These are phyloP conservation scores for Colletotrichum trifolii DNA, from an alignment of 2,329 filamentous ascomycete genomes.

Conservation along the genomic window DNA sequence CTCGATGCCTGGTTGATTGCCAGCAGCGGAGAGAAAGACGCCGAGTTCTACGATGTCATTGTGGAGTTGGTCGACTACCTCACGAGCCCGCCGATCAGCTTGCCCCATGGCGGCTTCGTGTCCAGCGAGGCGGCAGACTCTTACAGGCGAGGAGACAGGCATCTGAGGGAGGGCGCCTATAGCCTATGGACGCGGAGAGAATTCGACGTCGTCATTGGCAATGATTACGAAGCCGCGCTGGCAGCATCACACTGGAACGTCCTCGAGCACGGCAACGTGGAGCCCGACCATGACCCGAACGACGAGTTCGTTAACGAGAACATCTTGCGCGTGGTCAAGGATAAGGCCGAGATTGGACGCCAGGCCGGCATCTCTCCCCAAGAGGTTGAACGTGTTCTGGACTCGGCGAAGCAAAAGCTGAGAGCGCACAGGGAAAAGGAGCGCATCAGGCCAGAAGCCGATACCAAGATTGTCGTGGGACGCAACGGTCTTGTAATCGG, in stretches of 20 bases:
- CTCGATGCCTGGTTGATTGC: slow-evolving; percentile 82
- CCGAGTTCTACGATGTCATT: slow-evolving; percentile 81
- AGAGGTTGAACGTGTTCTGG: slow-evolving; percentile 75
- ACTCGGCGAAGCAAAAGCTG: slow-evolving; percentile 74
- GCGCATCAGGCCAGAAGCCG: slow-evolving; percentile 80
- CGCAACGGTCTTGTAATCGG: slow-evolving; percentile 93
- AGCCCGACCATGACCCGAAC: slow-evolving; percentile 83
- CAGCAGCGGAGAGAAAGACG: slow-evolving; percentile 59
- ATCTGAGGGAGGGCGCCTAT: slow-evolving; percentile 91
- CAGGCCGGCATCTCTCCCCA: slow-evolving; percentile 79
- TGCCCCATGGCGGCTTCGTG: slow-evolving; percentile 79
- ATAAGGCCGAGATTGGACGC: slow-evolving; percentile 74
- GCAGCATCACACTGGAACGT: slow-evolving; percentile 89
- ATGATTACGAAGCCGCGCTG: slow-evolving; percentile 62
- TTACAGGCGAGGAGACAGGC: slow-evolving; percentile 75
- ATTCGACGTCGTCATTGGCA: slow-evolving; percentile 79
- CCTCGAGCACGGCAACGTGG: slow-evolving; percentile 85
- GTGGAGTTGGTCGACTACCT: slow-evolving; percentile 90
- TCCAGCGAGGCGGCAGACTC: slow-evolving; percentile 94
- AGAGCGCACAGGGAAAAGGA: slow-evolving; percentile 78
- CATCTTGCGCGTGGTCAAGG: slow-evolving; percentile 78
- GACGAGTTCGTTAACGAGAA: slow-evolving; percentile 97
- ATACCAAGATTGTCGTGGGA: slow-evolving; percentile 87
- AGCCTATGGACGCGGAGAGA: slow-evolving; percentile 95
- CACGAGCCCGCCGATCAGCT: slow-evolving; percentile 74